Percentiles rank a stretch among this genome's conserved stretches.
Conservation (phyloP, 2,329 filamentous ascomycete species). For the Dichotomopilus funicola region DNA sequence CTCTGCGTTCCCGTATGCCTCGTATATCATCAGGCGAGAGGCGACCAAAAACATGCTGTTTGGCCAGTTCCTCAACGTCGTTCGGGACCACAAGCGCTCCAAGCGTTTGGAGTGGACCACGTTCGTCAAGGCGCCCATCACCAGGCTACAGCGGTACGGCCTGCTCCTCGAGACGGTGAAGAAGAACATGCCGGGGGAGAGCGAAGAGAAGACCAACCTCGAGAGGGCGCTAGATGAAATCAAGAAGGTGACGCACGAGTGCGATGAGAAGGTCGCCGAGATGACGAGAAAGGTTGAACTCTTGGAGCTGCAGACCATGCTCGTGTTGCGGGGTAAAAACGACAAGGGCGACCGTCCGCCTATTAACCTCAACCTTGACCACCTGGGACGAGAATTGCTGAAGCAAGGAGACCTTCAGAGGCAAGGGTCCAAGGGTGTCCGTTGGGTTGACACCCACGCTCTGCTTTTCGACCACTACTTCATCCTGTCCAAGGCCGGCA, state of each 20-base stretch:
- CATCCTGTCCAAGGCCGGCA: constrained; percentile 76
- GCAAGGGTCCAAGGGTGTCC: constrained; percentile 80
- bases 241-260: constrained; percentile 80
- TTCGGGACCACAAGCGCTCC: constrained; percentile 69
- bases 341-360: constrained; percentile 69
- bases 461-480: constrained; percentile 96
- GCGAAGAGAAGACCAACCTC: constrained; percentile 83
- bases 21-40: constrained; percentile 77
- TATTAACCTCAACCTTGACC: constrained; percentile 68
- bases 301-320: constrained; percentile 73
- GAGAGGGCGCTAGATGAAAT: constrained; percentile 85
- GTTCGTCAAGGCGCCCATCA: constrained; percentile 89
- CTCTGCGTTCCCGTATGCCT: constrained; percentile 75
- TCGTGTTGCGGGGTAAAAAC: constrained; percentile 63
- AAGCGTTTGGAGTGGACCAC: constrained; percentile 88
- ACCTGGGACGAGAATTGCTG: constrained; percentile 86
- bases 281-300: constrained; percentile 87
- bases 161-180: constrained; percentile 77
- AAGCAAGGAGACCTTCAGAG: constrained; percentile 84
- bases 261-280: constrained; percentile 86
- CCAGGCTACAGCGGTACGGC: constrained; percentile 82
- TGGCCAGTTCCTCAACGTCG: constrained; percentile 74
- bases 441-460: constrained; percentile 89
- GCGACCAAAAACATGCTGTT: constrained; percentile 80
- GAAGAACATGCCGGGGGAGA: constrained; percentile 75